Percentiles rank a stretch among this genome's conserved stretches.
Conservation (phyloP, 179 eudicot genomes). For the Sideroxylon spinosum region DNA sequence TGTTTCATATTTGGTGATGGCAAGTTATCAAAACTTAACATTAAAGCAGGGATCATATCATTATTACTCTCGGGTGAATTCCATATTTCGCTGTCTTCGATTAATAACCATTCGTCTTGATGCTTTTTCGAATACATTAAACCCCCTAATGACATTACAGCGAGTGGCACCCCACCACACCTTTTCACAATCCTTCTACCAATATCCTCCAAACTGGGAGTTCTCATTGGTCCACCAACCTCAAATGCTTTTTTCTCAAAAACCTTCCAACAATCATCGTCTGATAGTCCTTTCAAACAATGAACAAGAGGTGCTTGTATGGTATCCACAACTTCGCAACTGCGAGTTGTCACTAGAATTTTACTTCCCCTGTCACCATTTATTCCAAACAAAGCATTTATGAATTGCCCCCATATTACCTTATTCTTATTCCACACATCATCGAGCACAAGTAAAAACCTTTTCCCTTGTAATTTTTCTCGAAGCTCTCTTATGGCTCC, state of each 20-base stretch:
- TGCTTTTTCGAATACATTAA: slow-evolving; percentile 4
- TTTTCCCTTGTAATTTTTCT: no score
- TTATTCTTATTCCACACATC: not conserved
- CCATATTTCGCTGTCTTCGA: slow-evolving; percentile 2
- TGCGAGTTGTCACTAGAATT: not conserved
- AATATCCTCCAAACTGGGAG: not conserved
- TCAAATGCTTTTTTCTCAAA: slow-evolving; percentile 8
- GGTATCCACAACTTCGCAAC: not conserved
- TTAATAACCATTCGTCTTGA: slow-evolving; percentile 5
- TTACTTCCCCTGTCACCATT: not conserved
- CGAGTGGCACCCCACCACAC: slow-evolving; percentile 16
- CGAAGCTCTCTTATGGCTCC: no score
- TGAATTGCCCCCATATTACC: not conserved
- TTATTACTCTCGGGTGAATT: not conserved
- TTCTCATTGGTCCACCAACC: not conserved
- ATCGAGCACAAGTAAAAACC: no score
- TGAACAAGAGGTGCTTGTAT: not conserved
- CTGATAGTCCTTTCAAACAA: not conserved
- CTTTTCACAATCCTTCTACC: slow-evolving; percentile 7
- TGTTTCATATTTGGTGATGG: slow-evolving; percentile 20
- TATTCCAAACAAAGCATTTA: not conserved
- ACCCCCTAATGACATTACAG: slow-evolving; percentile 4
- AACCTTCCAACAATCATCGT: not conserved
- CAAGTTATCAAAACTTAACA: slow-evolving; percentile 14
- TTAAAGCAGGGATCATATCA: not conserved